These are phyloP conservation scores for Solanum chilense DNA, from an alignment of 257 asterid species.

Conservation along the genomic window DNA sequence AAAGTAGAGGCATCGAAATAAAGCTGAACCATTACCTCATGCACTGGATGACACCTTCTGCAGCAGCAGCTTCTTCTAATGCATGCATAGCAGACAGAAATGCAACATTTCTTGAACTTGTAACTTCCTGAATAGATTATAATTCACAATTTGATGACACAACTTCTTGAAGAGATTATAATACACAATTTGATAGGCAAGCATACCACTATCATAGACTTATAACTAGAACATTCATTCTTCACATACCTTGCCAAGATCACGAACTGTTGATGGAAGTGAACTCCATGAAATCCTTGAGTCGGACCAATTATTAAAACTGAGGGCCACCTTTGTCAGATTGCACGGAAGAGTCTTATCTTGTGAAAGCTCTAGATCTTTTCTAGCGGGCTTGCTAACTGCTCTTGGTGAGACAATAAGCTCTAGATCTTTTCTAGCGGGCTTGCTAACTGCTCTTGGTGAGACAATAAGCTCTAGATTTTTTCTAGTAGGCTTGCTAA, in stretches of 20 bases:
- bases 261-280: slow-evolving; percentile 40
- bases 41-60: slow-evolving; percentile 54
- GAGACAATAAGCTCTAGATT: slow-evolving; percentile 18
- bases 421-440: slow-evolving; percentile 25
- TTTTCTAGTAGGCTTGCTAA: slow-evolving; percentile 19
- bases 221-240: neutral
- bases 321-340: slow-evolving; percentile 33
- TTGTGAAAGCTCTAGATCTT: slow-evolving; percentile 26
- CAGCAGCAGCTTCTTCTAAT: slow-evolving; percentile 68
- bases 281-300: slow-evolving; percentile 41
- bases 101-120: slow-evolving; percentile 29
- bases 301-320: slow-evolving; percentile 30
- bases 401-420: slow-evolving; percentile 38
- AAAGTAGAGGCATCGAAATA: neutral
- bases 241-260: slow-evolving; percentile 63
- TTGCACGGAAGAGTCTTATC: slow-evolving; percentile 23
- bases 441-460: slow-evolving; percentile 27
- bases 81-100: slow-evolving; percentile 63
- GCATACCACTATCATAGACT: neutral
- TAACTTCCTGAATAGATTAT: slow-evolving; percentile 39
- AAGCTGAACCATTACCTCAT: slow-evolving; percentile 40
- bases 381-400: slow-evolving; percentile 18
- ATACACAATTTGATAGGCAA: neutral
- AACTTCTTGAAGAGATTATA: neutral
- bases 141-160: neutral